Base-by-base conservation (phyloP, 768 basidiomycete genomes). In the Lactarius trivialis region DNA sequence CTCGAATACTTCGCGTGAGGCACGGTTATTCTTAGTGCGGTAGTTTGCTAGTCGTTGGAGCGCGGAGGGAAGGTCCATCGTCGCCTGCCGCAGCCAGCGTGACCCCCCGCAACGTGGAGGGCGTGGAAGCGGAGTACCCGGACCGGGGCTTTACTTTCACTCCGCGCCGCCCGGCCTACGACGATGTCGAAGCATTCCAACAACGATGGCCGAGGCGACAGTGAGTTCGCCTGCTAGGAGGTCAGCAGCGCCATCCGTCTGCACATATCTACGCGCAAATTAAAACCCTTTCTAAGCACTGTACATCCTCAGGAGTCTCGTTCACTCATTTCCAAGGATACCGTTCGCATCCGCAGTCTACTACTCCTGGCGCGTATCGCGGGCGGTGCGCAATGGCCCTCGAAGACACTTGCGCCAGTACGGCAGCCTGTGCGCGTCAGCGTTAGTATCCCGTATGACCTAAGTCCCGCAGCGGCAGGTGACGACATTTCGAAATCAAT, bases 401-500 rank as follows among this genome's bases (percentile, higher is more conserved):
- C 74, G 8, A 60, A 67, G 33, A 67, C 72, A 19, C 57, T 67
- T 0, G 63, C 64, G 50, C 69, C 76, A 2, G 72, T 73, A 15
- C 70, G 74, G 26, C 86, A 89, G 64, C 81, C 84, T 0, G 76
- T 89, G 33, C 70, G 77, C 1, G 67, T 87, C 58, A 77, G 81
- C 15, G 66, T 91, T 12, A 72, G 73, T 14, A 76, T 90, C 55
- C 71, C 75, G 1, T 74, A 83, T 66, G 77, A 85, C 66, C 71
- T 89, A 28, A 71, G 77, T 9, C 58, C 67, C 1, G 76, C 85
- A 2, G 86, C 84, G 12, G 63, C 67, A 0, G 69, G 75, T 7
- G 86, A 89, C 70, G 78, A 85, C 67, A 74, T 88, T 3, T 67
- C 73, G 0, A 73, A 80, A 62, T 85, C 86, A 1, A 77, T 91